Conservation (phyloP, 305 asterid species). For the Solanum hybrid region DNA sequence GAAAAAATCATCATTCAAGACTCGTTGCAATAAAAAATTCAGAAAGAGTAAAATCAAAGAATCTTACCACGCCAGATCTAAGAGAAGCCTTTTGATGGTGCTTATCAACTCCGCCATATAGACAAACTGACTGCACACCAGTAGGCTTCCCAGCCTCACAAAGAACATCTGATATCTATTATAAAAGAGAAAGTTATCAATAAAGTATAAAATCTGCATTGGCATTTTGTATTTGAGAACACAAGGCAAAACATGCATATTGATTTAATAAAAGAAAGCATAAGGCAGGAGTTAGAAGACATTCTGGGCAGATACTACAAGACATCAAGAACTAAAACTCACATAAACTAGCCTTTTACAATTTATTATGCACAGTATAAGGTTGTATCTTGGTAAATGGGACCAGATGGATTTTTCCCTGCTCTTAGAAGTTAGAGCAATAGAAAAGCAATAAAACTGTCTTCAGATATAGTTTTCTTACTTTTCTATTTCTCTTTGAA, state of each 20-base stretch:
- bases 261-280: not conserved
- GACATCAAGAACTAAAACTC: not conserved
- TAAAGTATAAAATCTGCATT: not conserved
- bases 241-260: not conserved
- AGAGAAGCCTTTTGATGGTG: slow-evolving; percentile 83
- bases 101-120: slow-evolving; percentile 91
- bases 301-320: not conserved
- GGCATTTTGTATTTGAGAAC: not conserved
- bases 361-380: not conserved
- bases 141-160: slow-evolving; percentile 87
- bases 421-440: not conserved
- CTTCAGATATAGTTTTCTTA: not conserved
- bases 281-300: not conserved
- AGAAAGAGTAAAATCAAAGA: slow-evolving; percentile 1
- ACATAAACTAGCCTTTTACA: not conserved
- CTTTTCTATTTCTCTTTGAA: not conserved
- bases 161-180: slow-evolving; percentile 78
- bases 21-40: slow-evolving; percentile 4
- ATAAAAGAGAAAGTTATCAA: not conserved
- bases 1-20: not conserved
- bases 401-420: not conserved
- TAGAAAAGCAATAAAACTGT: not conserved
- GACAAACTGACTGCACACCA: slow-evolving; percentile 66
- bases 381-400: not conserved
- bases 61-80: slow-evolving; percentile 79